phyloP scores from a whole-genome alignment of 2,329 filamentous ascomycete species.

The Salinomyces thailandicus region DNA sequence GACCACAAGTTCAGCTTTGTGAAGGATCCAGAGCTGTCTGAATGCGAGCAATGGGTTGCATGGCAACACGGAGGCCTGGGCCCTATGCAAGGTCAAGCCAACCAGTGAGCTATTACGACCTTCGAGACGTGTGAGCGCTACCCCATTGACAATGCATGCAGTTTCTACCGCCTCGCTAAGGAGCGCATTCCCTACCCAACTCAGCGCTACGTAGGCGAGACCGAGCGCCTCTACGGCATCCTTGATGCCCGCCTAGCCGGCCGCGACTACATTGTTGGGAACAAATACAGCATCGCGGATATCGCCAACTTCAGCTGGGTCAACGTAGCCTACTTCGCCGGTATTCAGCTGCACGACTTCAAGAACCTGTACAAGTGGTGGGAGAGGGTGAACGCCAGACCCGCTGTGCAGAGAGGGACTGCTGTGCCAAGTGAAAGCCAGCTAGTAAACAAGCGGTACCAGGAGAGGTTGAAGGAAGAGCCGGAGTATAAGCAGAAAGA shows the following conservation, averaged over 20 bases:
- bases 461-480: slow-evolving; percentile 6
- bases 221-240: slow-evolving; percentile 37
- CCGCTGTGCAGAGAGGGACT: slow-evolving; percentile 28
- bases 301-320: slow-evolving; percentile 38
- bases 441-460: slow-evolving; percentile 3
- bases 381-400: slow-evolving; percentile 31
- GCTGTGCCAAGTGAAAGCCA: slow-evolving; percentile 4
- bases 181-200: slow-evolving; percentile 36
- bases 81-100: slow-evolving; percentile 30
- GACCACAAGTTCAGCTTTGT: slow-evolving; percentile 38
- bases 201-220: slow-evolving; percentile 38
- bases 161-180: slow-evolving; percentile 31
- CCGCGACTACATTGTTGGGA: slow-evolving; percentile 35
- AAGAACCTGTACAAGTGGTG: slow-evolving; percentile 36
- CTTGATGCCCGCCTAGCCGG: slow-evolving; percentile 33
- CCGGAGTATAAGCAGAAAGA: slow-evolving; percentile 6
- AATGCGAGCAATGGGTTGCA: slow-evolving; percentile 49
- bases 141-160: too few species aligned
- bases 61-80: slow-evolving; percentile 43
- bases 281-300: slow-evolving; percentile 38
- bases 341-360: slow-evolving; percentile 33
- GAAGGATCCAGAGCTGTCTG: slow-evolving; percentile 36
- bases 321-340: slow-evolving; percentile 31
- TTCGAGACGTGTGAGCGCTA: too few species aligned
- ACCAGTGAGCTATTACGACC: slow-evolving; percentile 21